Base-by-base conservation (phyloP, 2,329 filamentous ascomycete genomes). In the Fusarium proliferatum region DNA sequence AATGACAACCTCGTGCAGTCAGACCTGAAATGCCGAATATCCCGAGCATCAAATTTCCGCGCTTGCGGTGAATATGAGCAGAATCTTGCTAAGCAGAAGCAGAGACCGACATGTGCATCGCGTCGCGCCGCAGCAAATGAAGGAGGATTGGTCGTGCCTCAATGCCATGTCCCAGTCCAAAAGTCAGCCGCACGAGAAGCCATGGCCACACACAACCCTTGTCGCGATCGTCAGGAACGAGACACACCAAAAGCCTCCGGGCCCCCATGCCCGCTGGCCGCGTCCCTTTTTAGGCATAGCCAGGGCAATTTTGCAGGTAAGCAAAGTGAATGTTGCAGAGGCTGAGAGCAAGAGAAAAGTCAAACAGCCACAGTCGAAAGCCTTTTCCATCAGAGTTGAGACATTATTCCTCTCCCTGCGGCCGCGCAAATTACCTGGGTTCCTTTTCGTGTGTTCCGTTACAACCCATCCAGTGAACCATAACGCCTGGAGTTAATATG, bases 201-300 rank as follows among this genome's bases (percentile, higher is more conserved):
- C 42, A 56, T 55, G 51, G 42, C 61, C 61, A n/a, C 53, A 43
- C 26, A 41, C 26, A 48, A 74, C 69, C 76, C 73, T 67, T 69
- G 76, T 71, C 66, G 33, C 61, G 76, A 78, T 78, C 76, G 71
- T 75, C 76, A 78, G 76, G 76, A 77, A 78, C 76, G 69, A 61
- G 64, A 59, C 72, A 61, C 71, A 75, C 75, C 74, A 76, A 67
- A 61, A 34, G 60, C 56, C 59, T 61, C 33, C 61, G 45, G 67
- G 53, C 60, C 58, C 55, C 52, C 53, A 58, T 55, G 52, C 57
- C 60, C 53, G 39, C 41, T 64, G 65, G 51, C 61, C 38, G 57
- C 43, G 67, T 69, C 67, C 67, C 66, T 65, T 30, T 63, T 61
- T 61, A 48, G 68, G 72, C 48, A 74, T 67, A 53, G 67, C 67